phyloP scores from a whole-genome alignment of 1,139 yeast species.

The Eremothecium cymbalariae region DNA sequence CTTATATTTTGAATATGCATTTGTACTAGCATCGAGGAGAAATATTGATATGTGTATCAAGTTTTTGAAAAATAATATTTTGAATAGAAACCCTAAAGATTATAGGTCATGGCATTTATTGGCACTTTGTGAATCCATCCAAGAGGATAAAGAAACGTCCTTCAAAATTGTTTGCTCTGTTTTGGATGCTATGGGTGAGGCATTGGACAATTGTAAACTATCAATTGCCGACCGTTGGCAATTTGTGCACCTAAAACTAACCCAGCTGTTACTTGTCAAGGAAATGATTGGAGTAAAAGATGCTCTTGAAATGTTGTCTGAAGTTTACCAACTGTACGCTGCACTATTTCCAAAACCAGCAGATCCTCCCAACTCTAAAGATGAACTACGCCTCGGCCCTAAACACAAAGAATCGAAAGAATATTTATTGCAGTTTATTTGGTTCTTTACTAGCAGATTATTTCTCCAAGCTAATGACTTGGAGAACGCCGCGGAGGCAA shows the following conservation, averaged over 20 bases:
- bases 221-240: slow-evolving; percentile 41
- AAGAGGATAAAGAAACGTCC: slow-evolving; percentile 42
- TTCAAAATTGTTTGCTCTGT: slow-evolving; percentile 39
- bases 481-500: slow-evolving; percentile 63
- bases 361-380: slow-evolving; percentile 19
- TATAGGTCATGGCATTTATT: slow-evolving; percentile 46
- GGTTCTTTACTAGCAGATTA: slow-evolving; percentile 68
- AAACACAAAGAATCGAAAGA: slow-evolving; percentile 21
- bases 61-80: slow-evolving; percentile 31
- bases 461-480: slow-evolving; percentile 50
- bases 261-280: slow-evolving; percentile 67
- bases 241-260: slow-evolving; percentile 62
- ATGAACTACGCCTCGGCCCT: slow-evolving; percentile 13
- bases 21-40: slow-evolving; percentile 31
- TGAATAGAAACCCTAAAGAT: slow-evolving; percentile 36
- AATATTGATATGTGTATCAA: slow-evolving; percentile 32
- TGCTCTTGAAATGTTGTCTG: slow-evolving; percentile 59
- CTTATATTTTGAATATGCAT: slow-evolving; percentile 33
- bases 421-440: slow-evolving; percentile 48
- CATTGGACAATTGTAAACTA: slow-evolving; percentile 12
- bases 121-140: slow-evolving; percentile 44
- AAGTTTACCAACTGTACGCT: slow-evolving; percentile 54
- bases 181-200: slow-evolving; percentile 28
- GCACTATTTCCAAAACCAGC: slow-evolving; percentile 38
- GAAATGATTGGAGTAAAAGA: slow-evolving; percentile 51